These are phyloP conservation scores for Paraphysoderma sedebokerense DNA, from an alignment of 371 early-diverging fungal species.

Conservation along the genomic window DNA sequence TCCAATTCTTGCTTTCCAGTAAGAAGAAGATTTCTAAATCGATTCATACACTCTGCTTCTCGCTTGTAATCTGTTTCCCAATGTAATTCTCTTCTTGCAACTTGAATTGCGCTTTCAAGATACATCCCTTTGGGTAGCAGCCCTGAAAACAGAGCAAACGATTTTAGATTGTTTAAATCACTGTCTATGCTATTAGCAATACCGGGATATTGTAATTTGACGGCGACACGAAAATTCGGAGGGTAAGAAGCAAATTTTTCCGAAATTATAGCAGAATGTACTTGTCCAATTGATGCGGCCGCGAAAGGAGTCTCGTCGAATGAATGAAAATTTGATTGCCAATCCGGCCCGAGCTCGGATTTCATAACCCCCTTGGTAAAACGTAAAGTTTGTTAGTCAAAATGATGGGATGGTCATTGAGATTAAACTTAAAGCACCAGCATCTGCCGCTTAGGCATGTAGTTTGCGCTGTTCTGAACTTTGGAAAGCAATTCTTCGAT, in stretches of 20 bases:
- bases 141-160: conserved; percentile 57
- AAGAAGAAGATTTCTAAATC: conserved; percentile 43
- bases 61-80: conserved; percentile 88
- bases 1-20: conserved; percentile 32
- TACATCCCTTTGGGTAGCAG: conserved; percentile 85
- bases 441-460: conserved; percentile 81
- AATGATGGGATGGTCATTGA: neutral
- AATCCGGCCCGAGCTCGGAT: conserved; percentile 54
- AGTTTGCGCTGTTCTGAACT: conserved; percentile 89
- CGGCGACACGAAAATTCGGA: conserved; percentile 41
- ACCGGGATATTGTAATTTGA: conserved; percentile 95
- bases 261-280: conserved; percentile 51
- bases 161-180: conserved; percentile 68
- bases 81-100: conserved; percentile 72
- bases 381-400: neutral
- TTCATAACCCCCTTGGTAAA: conserved; percentile 36
- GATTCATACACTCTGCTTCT: conserved; percentile 59
- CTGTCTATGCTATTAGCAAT: conserved; percentile 71
- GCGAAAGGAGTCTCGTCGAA: conserved; percentile 73
- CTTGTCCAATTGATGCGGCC: conserved; percentile 94
- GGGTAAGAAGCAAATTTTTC: neutral
- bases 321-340: conserved; percentile 43
- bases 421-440: conserved; percentile 12
- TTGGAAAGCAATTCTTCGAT: conserved; percentile 61
- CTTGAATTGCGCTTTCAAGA: conserved; percentile 85